These are phyloP conservation scores for Atalantia buxifolia DNA, from an alignment of 345 rosid genomes.

Conservation along the genomic window DNA sequence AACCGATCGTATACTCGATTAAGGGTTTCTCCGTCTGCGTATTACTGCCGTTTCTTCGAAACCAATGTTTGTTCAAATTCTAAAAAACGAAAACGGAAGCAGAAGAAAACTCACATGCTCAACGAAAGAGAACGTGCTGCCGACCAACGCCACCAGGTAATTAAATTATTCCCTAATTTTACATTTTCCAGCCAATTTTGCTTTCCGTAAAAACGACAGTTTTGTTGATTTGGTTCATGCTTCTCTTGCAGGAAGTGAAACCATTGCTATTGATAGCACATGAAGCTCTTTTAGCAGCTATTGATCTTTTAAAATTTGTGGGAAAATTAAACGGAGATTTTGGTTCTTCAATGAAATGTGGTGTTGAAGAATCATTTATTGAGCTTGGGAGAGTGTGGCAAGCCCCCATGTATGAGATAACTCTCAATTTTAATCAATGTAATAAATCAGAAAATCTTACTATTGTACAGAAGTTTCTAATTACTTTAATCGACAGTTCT, in stretches of 20 bases:
- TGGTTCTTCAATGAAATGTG: conserved; percentile 21
- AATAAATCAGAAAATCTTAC: conserved; percentile 8
- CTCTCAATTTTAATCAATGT: conserved; percentile 30
- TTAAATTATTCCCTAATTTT: background rate
- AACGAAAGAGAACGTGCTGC: conserved; percentile 68
- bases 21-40: conserved; percentile 54
- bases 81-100: conserved; percentile 59
- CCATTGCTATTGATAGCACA: conserved; percentile 48
- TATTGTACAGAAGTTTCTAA: background rate
- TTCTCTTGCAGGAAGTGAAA: conserved; percentile 45
- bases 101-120: conserved; percentile 26
- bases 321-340: conserved; percentile 34
- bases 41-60: conserved; percentile 77
- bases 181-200: conserved; percentile 7
- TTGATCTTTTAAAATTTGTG: conserved; percentile 42
- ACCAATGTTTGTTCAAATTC: conserved; percentile 27
- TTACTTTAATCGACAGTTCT: background rate
- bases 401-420: conserved; percentile 68
- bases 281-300: conserved; percentile 36
- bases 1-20: conserved; percentile 59
- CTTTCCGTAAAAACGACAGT: background rate
- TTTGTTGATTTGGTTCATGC: background rate
- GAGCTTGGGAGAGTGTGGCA: conserved; percentile 79
- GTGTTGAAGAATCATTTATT: conserved; percentile 41
- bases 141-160: conserved; percentile 67